These are phyloP conservation scores for Fraxinus nigra DNA, from an alignment of 305 asterid species.

Conservation along the genomic window DNA sequence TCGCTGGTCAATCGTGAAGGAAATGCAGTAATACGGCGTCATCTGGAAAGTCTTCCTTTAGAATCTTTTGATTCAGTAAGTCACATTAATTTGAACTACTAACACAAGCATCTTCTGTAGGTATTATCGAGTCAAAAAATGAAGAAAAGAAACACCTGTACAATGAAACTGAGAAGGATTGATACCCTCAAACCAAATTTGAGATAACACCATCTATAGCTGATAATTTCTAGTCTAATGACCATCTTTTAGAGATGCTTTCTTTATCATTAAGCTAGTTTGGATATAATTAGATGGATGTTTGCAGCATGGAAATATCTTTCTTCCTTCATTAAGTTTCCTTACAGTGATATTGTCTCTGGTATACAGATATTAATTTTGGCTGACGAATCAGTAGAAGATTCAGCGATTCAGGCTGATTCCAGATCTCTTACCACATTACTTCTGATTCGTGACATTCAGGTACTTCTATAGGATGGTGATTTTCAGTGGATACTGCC, in stretches of 20 bases:
- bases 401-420: slow-evolving; percentile 91
- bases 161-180: slow-evolving; percentile 2
- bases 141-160: background rate
- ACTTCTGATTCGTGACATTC: slow-evolving; percentile 86
- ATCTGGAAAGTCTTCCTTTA: slow-evolving; percentile 89
- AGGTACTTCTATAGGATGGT: slow-evolving; percentile 44
- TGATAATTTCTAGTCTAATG: background rate
- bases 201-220: background rate
- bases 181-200: background rate
- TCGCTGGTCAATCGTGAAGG: slow-evolving; percentile 79
- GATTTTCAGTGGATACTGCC: background rate
- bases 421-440: slow-evolving; percentile 93
- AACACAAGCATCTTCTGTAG: slow-evolving; percentile 17
- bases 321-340: slow-evolving; percentile 14
- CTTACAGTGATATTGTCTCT: slow-evolving; percentile 17
- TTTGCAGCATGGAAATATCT: slow-evolving; percentile 1
- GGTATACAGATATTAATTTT: slow-evolving; percentile 67
- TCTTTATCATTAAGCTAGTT: background rate
- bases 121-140: slow-evolving; percentile 8
- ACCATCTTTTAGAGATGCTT: background rate
- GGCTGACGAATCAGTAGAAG: slow-evolving; percentile 95
- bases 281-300: slow-evolving; percentile 5
- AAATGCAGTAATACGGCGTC: slow-evolving; percentile 82
- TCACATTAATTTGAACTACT: slow-evolving; percentile 16
- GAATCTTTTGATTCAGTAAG: slow-evolving; percentile 92